Evolutionary conservation across 2,329 filamentous ascomycete species (phyloP).

Genomic region (Lecanoromycetidae sp.): DNA sequence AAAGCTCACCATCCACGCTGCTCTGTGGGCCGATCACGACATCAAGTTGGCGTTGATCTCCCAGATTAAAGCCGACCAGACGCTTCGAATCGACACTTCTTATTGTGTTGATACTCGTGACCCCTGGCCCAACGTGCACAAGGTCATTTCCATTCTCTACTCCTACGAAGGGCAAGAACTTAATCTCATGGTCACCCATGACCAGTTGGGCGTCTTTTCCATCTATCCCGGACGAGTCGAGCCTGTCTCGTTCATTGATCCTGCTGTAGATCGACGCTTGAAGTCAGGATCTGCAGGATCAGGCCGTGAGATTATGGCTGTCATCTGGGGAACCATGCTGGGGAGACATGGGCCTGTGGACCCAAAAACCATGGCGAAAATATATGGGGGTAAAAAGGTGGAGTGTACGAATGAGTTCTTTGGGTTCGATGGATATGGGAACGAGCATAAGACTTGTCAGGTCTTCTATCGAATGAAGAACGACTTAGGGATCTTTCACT

Average conservation of each 20-base stretch:
- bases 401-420: constrained; percentile 4
- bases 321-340: constrained; percentile 3
- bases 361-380: neutral
- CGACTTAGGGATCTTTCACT: neutral
- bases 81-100: constrained; percentile 2
- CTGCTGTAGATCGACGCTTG: constrained; percentile 1
- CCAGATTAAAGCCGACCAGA: constrained; percentile 1
- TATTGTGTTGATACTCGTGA: neutral
- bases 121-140: constrained; percentile 2
- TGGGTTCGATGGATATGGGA: constrained; percentile 3
- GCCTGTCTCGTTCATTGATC: neutral
- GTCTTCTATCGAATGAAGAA: neutral
- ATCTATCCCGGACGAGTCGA: neutral
- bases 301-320: constrained; percentile 1
- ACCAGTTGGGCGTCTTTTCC: neutral
- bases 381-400: neutral
- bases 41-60: neutral
- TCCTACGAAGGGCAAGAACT: constrained; percentile 1
- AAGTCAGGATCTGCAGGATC: neutral
- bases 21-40: constrained; percentile 3
- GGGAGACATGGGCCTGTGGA: neutral
- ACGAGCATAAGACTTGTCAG: constrained; percentile 4
- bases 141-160: constrained; percentile 3
- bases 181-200: constrained; percentile 2
- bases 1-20: neutral